Conservation (phyloP, 768 basidiomycete genomes). For the Rhodotorula graminis region DNA sequence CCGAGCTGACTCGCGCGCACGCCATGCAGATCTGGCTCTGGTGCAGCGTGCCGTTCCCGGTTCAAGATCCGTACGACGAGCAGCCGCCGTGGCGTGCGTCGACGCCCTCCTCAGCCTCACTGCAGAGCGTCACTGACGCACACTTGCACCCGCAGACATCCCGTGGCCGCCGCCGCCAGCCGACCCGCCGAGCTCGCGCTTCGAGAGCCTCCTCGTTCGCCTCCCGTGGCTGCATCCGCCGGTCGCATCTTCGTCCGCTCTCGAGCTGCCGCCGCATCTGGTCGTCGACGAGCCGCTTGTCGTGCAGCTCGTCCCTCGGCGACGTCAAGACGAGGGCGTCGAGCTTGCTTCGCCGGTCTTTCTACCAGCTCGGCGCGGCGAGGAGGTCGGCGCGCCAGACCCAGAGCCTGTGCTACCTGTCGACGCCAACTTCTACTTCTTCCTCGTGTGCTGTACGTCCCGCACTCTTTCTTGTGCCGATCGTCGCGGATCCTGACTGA, state of each 20-base stretch:
- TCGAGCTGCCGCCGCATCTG: not conserved
- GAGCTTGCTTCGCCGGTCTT: too few relatives aligned
- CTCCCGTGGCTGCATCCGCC: not conserved
- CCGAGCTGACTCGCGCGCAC: not conserved
- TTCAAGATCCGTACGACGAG: conserved; percentile 47
- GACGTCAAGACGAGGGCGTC: too few relatives aligned
- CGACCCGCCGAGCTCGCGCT: not conserved
- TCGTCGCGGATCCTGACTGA: not conserved
- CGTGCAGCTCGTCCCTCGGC: too few relatives aligned
- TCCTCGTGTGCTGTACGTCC: conserved; percentile 46
- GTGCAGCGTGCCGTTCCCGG: conserved; percentile 50
- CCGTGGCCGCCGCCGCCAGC: conserved; percentile 6
- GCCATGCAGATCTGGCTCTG: conserved; percentile 49
- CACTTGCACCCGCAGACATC: conserved; percentile 28
- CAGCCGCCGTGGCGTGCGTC: conserved; percentile 43
- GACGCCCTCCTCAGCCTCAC: too few relatives aligned
- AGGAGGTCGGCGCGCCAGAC: not conserved
- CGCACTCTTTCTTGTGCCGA: not conserved
- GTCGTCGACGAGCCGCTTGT: too few relatives aligned
- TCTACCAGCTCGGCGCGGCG: not conserved
- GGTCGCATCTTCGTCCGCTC: not conserved
- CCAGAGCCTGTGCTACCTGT: conserved; percentile 43
- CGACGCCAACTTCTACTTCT: conserved; percentile 51
- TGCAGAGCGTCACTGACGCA: too few relatives aligned
- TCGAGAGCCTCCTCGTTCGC: conserved; percentile 26